A percentile compares a stretch with the other conserved stretches of the same genome.
These are phyloP conservation scores for Camellia oleifera DNA, from an alignment of 179 eudicot genomes.

Conservation along the genomic window DNA sequence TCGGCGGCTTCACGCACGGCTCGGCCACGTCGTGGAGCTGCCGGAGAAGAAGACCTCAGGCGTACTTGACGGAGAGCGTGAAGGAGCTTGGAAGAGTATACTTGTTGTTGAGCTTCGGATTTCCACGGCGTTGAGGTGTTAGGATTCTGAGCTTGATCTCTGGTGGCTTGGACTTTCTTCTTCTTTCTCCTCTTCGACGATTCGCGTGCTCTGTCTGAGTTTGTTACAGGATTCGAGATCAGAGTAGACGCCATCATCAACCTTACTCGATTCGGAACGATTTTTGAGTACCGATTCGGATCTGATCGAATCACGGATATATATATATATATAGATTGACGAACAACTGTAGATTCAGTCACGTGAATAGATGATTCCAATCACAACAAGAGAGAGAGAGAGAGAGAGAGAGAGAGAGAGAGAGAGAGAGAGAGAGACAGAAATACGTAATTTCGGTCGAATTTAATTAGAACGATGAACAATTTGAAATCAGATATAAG, in stretches of 20 bases:
- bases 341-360: constrained; percentile 19
- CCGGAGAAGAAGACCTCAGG: constrained; percentile 22
- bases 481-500: not conserved
- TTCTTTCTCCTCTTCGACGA: constrained; percentile 43
- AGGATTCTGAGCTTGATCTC: constrained; percentile 22
- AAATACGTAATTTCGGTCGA: not conserved
- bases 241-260: constrained; percentile 40
- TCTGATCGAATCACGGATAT: not conserved
- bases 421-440: constrained; percentile 5
- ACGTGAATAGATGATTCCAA: constrained; percentile 9
- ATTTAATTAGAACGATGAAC: not conserved
- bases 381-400: not conserved
- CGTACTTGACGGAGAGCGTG: constrained; percentile 63
- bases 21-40: constrained; percentile 48
- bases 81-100: constrained; percentile 70
- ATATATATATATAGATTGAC: not conserved
- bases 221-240: constrained; percentile 29
- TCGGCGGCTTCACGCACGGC: constrained; percentile 76
- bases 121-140: constrained; percentile 47
- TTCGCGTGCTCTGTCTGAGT: constrained; percentile 34
- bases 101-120: constrained; percentile 62
- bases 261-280: not conserved
- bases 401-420: not conserved
- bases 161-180: constrained; percentile 27
- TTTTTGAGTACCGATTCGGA: constrained; percentile 6